Conservation (phyloP, 2,329 filamentous ascomycete species). For the Hirsutella minnesotensis region DNA sequence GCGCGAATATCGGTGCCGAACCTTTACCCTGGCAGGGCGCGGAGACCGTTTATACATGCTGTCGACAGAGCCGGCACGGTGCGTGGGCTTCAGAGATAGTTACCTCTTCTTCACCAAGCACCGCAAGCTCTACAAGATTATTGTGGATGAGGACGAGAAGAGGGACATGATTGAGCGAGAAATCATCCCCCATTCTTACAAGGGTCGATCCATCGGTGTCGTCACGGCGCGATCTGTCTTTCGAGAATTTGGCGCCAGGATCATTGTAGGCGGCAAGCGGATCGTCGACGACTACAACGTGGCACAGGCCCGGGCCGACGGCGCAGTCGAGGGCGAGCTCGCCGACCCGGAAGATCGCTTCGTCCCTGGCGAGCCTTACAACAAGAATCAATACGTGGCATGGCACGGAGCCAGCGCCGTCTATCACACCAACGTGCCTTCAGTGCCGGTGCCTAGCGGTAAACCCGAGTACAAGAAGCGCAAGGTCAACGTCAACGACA, state of each 20-base stretch:
- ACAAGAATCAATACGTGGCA: slow-evolving; percentile 96
- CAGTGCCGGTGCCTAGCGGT: slow-evolving; percentile 61
- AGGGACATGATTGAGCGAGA: slow-evolving; percentile 89
- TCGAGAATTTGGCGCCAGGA: slow-evolving; percentile 87
- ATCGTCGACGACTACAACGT: slow-evolving; percentile 87
- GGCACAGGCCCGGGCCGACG: slow-evolving; percentile 59
- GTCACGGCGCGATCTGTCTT: slow-evolving; percentile 95
- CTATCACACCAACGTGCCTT: slow-evolving; percentile 73
- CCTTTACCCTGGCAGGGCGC: slow-evolving; percentile 79
- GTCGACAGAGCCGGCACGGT: slow-evolving; percentile 92
- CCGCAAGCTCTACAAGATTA: slow-evolving; percentile 91
- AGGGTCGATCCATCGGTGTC: slow-evolving; percentile 91
- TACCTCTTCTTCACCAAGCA: slow-evolving; percentile 99
- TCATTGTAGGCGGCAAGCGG: slow-evolving; percentile 80
- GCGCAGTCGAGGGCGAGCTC: slow-evolving; percentile 75
- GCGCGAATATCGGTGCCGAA: slow-evolving; percentile 88
- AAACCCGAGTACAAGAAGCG: slow-evolving; percentile 76
- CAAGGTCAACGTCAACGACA: slow-evolving; percentile 77
- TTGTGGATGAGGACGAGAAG: slow-evolving; percentile 96
- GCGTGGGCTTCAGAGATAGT: slow-evolving; percentile 93
- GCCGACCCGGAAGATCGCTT: slow-evolving; percentile 82
- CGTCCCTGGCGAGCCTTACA: slow-evolving; percentile 75
- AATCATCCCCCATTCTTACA: slow-evolving; percentile 96
- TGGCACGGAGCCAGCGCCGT: slow-evolving; percentile 97
- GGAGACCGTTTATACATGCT: slow-evolving; percentile 91